Base-by-base conservation (phyloP, 495 filamentous ascomycete genomes). In the Penicillium samsonianum region DNA sequence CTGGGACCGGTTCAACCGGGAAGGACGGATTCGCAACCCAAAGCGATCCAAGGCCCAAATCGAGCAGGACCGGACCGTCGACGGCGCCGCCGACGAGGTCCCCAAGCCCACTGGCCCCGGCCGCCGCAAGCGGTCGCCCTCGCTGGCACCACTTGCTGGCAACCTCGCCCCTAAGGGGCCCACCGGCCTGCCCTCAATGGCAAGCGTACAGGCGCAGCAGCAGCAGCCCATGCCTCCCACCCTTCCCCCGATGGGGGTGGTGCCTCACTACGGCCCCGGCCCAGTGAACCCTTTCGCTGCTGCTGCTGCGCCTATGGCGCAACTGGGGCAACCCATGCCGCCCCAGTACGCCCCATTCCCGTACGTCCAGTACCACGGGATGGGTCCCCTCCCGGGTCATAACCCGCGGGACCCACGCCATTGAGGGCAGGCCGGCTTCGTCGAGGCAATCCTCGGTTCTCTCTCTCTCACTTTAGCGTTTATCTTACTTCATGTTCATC, bases 11-110 rank as follows among this genome's bases (percentile, higher is more conserved):
- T 79, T 78, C 63, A 77, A 77, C 52, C 59, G 64, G 14, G 75
- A 76, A 50, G 75, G 75, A 31, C 72, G 74, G 14, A 73, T 69
- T 14, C 73, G 77, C 47, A 78, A 78, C 33, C 75, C 77, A 19
- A 79, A 79, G 62, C 74, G 77, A 9, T 77, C 75, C 50, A 78
- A 77, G 58, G 77, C 72, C 22, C 74, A 79, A 52, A 79, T 79
- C 35, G 75, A 78, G 60, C 67, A 69, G 12, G 74, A 73, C 47
- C 67, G 72, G n/a, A 62, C 58, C 28, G 67, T 61, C 20, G 71
- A 71, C 23, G 69, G 63, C 55, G 55, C 67, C 12, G 58, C 65
- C 8, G 50, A 51, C 25, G 69, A 72, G 11, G 60, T 48, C 43
- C 61, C 63, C n/a, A 77, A 72, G 56, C 31, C 53, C 25, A 63